Evolutionary conservation across 352 stramenopile species (phyloP).

Genomic region (Pythium chondricola): DNA sequence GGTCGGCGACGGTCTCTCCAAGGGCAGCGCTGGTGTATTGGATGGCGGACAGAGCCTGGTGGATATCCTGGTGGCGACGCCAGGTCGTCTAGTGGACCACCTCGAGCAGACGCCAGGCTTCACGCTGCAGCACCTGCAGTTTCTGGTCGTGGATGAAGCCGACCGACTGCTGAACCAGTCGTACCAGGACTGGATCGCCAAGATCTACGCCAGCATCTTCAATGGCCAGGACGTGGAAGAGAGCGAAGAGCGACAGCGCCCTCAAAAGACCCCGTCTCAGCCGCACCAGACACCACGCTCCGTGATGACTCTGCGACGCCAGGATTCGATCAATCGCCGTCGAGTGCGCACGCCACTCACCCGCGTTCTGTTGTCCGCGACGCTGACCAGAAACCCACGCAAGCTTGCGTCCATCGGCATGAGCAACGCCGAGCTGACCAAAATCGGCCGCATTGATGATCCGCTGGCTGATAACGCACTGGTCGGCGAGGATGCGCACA

Average conservation of each 20-base stretch:
- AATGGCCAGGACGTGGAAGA: conserved; percentile 50
- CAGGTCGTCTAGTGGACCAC: conserved; percentile 95
- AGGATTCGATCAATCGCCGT: conserved; percentile 75
- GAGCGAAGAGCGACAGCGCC: conserved; percentile 8
- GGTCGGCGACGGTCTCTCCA: conserved; percentile 25
- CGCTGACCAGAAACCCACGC: conserved; percentile 94
- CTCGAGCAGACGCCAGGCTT: conserved; percentile 96
- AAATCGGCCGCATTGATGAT: conserved; percentile 61
- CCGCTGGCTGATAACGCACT: conserved; percentile 61
- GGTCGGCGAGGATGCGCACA: conserved; percentile 27
- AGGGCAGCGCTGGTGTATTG: conserved; percentile 23
- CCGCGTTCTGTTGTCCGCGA: conserved; percentile 97
- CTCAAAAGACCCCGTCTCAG: not conserved
- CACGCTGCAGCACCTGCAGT: conserved; percentile 94
- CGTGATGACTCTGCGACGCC: conserved; percentile 55
- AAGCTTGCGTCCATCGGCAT: conserved; percentile 94
- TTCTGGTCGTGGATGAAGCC: conserved; percentile 97
- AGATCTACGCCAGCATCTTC: conserved; percentile 87
- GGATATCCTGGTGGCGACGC: conserved; percentile 97
- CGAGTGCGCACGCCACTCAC: conserved; percentile 84
- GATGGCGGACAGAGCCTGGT: conserved; percentile 78
- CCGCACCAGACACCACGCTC: not conserved
- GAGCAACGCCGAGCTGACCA: conserved; percentile 93
- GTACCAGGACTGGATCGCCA: conserved; percentile 96
- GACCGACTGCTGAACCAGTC: conserved; percentile 95